Percentiles rank a stretch among this genome's conserved stretches.
These are phyloP conservation scores for Collybiopsis confluens DNA, from an alignment of 768 basidiomycete species.

Conservation along the genomic window DNA sequence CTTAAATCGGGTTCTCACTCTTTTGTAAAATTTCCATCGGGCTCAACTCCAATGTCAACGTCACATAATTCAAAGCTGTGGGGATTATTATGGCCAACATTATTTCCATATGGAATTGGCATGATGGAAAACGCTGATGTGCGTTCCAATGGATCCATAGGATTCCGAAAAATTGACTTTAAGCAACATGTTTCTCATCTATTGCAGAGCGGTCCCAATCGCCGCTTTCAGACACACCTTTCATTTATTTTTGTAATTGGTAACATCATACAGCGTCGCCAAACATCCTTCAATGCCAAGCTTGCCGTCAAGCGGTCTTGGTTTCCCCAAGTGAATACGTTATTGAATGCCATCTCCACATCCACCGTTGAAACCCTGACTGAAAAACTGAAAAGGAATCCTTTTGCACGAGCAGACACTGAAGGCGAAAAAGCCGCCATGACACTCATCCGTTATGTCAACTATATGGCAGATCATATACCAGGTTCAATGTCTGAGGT, in stretches of 20 bases:
- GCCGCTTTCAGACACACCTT: constrained; percentile 12
- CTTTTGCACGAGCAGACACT: constrained; percentile 12
- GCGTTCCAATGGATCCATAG: neutral
- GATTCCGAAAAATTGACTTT: constrained; percentile 11
- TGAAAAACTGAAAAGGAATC: constrained; percentile 10
- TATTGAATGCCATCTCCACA: constrained; percentile 7
- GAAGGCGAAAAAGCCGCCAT: constrained; percentile 13
- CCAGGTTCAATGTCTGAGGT: constrained; percentile 15
- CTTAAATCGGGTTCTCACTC: constrained; percentile 4
- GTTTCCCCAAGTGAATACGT: constrained; percentile 9
- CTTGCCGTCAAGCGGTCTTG: constrained; percentile 11
- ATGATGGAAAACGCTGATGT: constrained; percentile 13
- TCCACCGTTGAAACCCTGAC: constrained; percentile 5
- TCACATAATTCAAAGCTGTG: constrained; percentile 14
- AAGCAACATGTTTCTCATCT: constrained; percentile 11
- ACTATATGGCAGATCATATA: constrained; percentile 15
- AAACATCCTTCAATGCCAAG: constrained; percentile 9
- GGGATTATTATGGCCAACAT: constrained; percentile 16
- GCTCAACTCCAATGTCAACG: constrained; percentile 10
- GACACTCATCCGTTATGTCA: constrained; percentile 12
- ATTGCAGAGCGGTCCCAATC: constrained; percentile 6
- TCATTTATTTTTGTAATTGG: constrained; percentile 14
- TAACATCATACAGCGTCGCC: constrained; percentile 11
- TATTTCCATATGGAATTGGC: constrained; percentile 19
- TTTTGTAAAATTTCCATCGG: constrained; percentile 16